A percentile compares a stretch with the other conserved stretches of the same genome.
Conservation (phyloP, 2,329 filamentous ascomycete species). For the Alternaria solani region DNA sequence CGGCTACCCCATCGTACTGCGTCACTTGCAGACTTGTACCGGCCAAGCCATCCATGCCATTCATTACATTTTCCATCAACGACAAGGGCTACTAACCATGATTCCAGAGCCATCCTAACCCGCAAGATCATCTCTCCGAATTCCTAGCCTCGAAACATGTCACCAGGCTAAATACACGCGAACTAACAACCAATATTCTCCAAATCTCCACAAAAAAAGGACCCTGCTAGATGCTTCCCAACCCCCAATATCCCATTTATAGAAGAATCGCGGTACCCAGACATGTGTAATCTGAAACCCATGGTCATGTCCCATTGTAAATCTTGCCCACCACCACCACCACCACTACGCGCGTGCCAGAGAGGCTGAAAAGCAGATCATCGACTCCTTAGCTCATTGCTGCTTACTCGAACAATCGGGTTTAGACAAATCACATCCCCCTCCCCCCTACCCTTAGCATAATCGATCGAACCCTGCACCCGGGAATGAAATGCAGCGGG, state of each 20-base stretch:
- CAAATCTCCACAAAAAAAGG: too few relatives aligned
- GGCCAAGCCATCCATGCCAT: too few relatives aligned
- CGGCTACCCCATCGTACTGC: too few relatives aligned
- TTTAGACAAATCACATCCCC: too few relatives aligned
- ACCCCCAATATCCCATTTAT: neutral
- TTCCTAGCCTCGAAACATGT: too few relatives aligned
- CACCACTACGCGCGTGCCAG: neutral
- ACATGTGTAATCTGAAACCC: neutral
- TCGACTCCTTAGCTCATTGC: neutral
- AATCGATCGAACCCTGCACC: neutral
- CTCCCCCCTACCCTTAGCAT: neutral
- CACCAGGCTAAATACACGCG: too few relatives aligned
- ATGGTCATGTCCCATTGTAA: neutral
- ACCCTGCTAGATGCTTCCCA: neutral
- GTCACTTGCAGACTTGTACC: too few relatives aligned
- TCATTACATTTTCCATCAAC: too few relatives aligned
- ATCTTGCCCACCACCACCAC: neutral
- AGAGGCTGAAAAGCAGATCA: neutral
- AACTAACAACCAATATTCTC: accelerated
- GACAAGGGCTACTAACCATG: too few relatives aligned
- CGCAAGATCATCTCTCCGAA: too few relatives aligned
- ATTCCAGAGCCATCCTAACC: too few relatives aligned
- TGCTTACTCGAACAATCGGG: neutral
- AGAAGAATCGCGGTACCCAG: neutral
- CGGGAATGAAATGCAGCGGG: neutral